A percentile compares a stretch with the other conserved stretches of the same genome.
These are phyloP conservation scores for Euryodendron excelsum DNA, from an alignment of 148 eudicot species.

Conservation along the genomic window DNA sequence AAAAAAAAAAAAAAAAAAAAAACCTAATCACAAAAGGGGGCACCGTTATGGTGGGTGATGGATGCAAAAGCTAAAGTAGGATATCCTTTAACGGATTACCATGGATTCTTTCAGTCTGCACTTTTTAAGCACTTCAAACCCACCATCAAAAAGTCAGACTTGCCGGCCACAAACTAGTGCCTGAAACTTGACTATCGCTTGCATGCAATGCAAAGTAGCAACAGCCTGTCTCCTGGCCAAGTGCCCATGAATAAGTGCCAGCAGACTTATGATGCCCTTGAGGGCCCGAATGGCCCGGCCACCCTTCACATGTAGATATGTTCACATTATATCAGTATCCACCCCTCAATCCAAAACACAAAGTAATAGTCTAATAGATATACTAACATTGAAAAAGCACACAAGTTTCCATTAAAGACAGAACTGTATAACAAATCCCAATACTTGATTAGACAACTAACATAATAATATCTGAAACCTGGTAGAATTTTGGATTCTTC, in stretches of 20 bases:
- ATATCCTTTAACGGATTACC: slow-evolving; percentile 24
- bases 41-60: too few relatives aligned
- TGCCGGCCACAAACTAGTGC: slow-evolving; percentile 49
- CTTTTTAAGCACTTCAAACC: slow-evolving; percentile 26
- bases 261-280: slow-evolving; percentile 67
- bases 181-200: slow-evolving; percentile 51
- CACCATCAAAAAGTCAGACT: slow-evolving; percentile 42
- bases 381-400: background rate
- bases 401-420: background rate
- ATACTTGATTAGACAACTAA: too few relatives aligned
- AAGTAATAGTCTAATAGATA: too few relatives aligned
- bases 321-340: background rate
- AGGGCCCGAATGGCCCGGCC: slow-evolving; percentile 56
- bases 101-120: slow-evolving; percentile 17
- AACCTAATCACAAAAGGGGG: too few relatives aligned
- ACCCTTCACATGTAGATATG: slow-evolving; percentile 37
- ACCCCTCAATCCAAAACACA: background rate
- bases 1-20: background rate
- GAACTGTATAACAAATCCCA: too few relatives aligned
- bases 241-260: slow-evolving; percentile 71
- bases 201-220: slow-evolving; percentile 60
- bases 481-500: too few relatives aligned
- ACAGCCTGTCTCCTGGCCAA: slow-evolving; percentile 70
- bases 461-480: too few relatives aligned
- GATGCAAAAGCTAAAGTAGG: background rate